These are phyloP conservation scores for Diospyros kaki DNA, from an alignment of 148 eudicot genomes.

Conservation along the genomic window DNA sequence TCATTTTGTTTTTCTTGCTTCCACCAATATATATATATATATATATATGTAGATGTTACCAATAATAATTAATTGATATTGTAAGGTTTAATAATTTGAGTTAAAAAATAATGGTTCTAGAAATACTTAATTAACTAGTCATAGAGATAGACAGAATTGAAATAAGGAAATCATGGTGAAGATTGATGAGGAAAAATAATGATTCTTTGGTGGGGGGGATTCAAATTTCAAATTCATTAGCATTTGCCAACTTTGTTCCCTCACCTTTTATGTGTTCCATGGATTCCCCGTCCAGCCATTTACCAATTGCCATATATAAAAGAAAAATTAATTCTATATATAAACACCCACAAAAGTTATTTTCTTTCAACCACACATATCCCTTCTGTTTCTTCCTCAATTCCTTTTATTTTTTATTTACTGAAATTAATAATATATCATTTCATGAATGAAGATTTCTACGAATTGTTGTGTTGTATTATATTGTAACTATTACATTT, in stretches of 20 bases:
- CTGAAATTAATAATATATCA: too few relatives aligned
- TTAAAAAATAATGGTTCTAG: not conserved
- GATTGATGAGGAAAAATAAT: not conserved
- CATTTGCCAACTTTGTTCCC: not conserved
- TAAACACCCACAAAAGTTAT: not conserved
- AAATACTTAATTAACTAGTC: not conserved
- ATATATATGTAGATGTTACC: not conserved
- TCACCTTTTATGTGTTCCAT: not conserved
- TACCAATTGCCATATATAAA: constrained; percentile 5
- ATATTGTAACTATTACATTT: too few relatives aligned
- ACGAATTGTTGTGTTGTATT: too few relatives aligned
- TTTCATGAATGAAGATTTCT: too few relatives aligned
- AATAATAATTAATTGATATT: not conserved
- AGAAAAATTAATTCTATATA: not conserved
- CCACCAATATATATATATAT: too few relatives aligned
- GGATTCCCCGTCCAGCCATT: constrained; percentile 4
- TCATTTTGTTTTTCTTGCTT: not conserved
- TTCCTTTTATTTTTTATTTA: not conserved
- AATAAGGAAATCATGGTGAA: not conserved
- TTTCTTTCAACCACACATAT: not conserved
- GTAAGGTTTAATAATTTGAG: not conserved
- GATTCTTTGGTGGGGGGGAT: not conserved
- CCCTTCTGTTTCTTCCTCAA: not conserved
- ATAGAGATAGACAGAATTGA: not conserved
- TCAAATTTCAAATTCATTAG: constrained; percentile 4